Evolutionary conservation across 257 asterid species (phyloP), one percentile per base, ranked within the genome.

Genomic region (Solanum rostratum): DNA sequence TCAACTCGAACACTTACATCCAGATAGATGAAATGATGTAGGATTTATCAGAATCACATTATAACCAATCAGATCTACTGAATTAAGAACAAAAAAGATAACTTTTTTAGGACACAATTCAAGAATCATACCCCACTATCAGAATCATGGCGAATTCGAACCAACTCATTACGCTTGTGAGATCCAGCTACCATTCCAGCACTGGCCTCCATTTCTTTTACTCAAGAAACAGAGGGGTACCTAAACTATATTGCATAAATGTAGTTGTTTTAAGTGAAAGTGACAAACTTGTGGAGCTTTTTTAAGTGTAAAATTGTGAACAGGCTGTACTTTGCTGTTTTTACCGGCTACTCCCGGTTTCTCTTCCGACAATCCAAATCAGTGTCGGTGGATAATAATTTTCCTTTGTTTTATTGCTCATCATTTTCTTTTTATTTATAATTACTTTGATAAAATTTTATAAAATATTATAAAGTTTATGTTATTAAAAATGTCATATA

Each of bases 151-250:
- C 93, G 94, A 84, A 92, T 91, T 41, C 88, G 84, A 79, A 95
- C 98, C 63, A 95, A 91, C 88, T 95, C 93, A 78, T 93, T 93
- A 83, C 95, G 90, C 83, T 91, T 89, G 90, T 92, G 92, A 24
- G 97, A 95, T 92, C 98, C 98, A 86, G 98, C 98, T 79, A 95
- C 95, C 94, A 95, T 85, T 53, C 98, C 98, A 73, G 89, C 94
- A 88, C 85, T 90, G 52, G 94, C 94, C 88, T 95, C 98, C 98
- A 95, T 94, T 74, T 79, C 86, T 50, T 70, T 68, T 76, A 18
- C 24, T 74, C 69, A 29, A 83, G 82, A 73, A 84, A 57, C 83
- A 74, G 83, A 73, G 81, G 81, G 4, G 37, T 33, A 33, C 37
- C 37, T 33, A 3, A 33, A 2, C 37, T 73, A 53, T 7, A n/a